phyloP scores from a whole-genome alignment of 257 asterid genomes.

The Cinchona pubescens region DNA sequence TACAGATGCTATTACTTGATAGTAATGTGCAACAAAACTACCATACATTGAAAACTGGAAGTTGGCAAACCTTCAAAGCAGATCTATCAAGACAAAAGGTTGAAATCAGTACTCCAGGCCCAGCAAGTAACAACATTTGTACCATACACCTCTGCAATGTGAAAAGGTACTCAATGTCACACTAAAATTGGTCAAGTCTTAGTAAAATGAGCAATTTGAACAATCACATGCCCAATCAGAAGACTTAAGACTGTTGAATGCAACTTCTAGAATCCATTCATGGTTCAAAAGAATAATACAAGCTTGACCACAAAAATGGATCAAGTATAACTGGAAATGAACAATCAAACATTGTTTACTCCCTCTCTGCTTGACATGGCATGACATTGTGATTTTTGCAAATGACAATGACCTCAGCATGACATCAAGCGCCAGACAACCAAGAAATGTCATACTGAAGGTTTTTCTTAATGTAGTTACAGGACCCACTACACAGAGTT shows the following conservation, averaged over 20 bases:
- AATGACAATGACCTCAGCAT: not conserved
- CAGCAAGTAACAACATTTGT: constrained; percentile 94
- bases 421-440: not conserved
- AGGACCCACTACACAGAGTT: not conserved
- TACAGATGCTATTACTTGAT: constrained; percentile 38
- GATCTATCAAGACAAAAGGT: constrained; percentile 85
- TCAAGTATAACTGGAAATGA: not conserved
- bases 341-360: not conserved
- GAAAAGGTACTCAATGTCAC: not conserved
- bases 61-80: constrained; percentile 68
- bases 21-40: constrained; percentile 16
- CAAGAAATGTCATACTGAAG: not conserved
- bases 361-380: not conserved
- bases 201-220: not conserved
- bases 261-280: not conserved
- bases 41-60: constrained; percentile 21
- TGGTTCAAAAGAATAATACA: not conserved
- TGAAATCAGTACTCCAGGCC: constrained; percentile 93
- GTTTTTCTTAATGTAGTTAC: not conserved
- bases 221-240: not conserved
- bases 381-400: not conserved
- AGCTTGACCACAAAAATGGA: not conserved
- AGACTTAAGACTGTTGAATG: not conserved
- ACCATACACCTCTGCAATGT: constrained; percentile 69
- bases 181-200: not conserved